Base-by-base conservation (phyloP, 495 filamentous ascomycete genomes). In the Jackrogersella minutella region DNA sequence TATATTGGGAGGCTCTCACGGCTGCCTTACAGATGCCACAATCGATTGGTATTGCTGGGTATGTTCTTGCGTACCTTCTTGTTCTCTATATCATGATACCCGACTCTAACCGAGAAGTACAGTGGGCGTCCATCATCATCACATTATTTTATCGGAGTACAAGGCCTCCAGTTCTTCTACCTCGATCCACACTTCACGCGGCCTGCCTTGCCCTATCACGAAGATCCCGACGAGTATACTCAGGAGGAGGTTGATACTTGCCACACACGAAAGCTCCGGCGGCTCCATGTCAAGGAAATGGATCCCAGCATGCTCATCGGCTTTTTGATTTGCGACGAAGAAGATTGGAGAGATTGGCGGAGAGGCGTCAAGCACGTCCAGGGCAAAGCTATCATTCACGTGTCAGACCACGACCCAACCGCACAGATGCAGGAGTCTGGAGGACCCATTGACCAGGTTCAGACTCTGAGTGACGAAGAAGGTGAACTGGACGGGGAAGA, bases 281-380 rank as follows among this genome's bases (percentile, higher is more conserved):
- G 91, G 40, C 81, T 99, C 24, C 89, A 93, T 58, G 82, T 98
- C 31, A 86, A 87, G 58, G 95, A 98, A 58, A 94, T 98, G 93
- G 96, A 99, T 70, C 96, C 96, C 6, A 97, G 93, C 75, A 99
- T 99, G 96, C 80, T 99, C 26, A 91, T 99, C 55, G 96, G 90
- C n/a, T 98, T 99, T 69, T 79, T 99, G 4, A 93, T 99, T 59
- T 83, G 82, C 28, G 83, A 92, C 65, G 88, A 92, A 64, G 83
- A 86, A 21, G 96, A 98, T 60, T 99, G 96, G 91, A 78, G 80
- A 28, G 83, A 86, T 63, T 98, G 93, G 93, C 87, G 91, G 67
- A 77, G 80, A 49, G 84, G 84, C 13, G 82, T 97, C 7, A 81
- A 82, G 60, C 81, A 88, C 36, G 85, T 88, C 8, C 82, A 88